These are phyloP conservation scores for Synchytrium microbalum DNA, from an alignment of 371 early-diverging fungal species.

Conservation along the genomic window DNA sequence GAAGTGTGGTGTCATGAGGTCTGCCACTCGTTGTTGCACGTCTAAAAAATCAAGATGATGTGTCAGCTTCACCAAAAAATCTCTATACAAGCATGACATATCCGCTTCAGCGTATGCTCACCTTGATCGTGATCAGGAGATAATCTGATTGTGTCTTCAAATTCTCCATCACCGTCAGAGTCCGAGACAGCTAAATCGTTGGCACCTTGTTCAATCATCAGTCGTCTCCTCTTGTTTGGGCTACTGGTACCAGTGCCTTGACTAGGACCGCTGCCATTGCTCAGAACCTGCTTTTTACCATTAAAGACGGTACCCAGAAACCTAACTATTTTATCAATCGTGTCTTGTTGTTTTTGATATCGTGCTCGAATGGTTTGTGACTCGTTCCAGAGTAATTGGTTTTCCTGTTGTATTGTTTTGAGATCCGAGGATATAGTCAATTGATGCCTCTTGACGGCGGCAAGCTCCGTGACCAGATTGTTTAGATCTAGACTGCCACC, in stretches of 20 bases:
- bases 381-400: conserved; percentile 85
- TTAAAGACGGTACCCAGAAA: conserved; percentile 39
- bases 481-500: conserved; percentile 31
- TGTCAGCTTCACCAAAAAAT: too few species aligned
- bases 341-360: conserved; percentile 78
- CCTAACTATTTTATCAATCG: conserved; percentile 69
- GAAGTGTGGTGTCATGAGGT: too few species aligned
- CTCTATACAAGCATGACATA: too few species aligned
- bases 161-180: too few species aligned
- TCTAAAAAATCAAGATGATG: too few species aligned
- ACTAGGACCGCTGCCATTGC: background rate
- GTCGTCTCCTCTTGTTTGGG: background rate
- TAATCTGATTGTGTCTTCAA: too few species aligned
- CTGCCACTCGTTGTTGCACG: too few species aligned
- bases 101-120: too few species aligned
- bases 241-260: background rate
- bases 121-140: too few species aligned
- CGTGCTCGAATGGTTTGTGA: conserved; percentile 62
- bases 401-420: conserved; percentile 78
- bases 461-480: conserved; percentile 54
- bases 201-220: background rate
- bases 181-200: too few species aligned
- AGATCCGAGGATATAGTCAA: conserved; percentile 76
- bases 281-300: conserved; percentile 10
- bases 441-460: conserved; percentile 84